Evolutionary conservation across 2,329 filamentous ascomycete genomes (phyloP).

Genomic region (Aureobasidium sp.): DNA sequence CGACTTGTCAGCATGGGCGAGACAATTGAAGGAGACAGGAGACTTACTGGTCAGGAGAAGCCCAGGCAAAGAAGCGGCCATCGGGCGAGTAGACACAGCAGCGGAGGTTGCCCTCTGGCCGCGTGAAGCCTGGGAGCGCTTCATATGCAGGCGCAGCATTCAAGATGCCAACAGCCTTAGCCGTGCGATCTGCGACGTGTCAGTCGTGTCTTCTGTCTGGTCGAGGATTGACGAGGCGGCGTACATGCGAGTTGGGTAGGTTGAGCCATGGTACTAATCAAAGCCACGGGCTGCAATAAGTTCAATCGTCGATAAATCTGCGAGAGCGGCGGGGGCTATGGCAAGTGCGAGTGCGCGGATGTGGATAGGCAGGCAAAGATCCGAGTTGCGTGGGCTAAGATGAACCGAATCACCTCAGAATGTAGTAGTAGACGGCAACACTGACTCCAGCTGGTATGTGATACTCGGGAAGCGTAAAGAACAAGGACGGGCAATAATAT

Average conservation of each 20-base stretch:
- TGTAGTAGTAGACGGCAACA: constrained; percentile 8
- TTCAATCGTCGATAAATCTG: constrained; percentile 1
- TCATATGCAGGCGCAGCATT: constrained; percentile 86
- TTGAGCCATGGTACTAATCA: constrained; percentile 76
- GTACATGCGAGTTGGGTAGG: constrained; percentile 86
- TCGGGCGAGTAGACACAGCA: constrained; percentile 94
- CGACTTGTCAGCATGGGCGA: constrained; percentile 13
- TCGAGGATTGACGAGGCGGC: constrained; percentile 21
- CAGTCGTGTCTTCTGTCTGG: not conserved
- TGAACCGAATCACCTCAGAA: constrained; percentile 11
- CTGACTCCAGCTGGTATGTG: constrained; percentile 7
- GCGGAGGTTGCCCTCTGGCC: constrained; percentile 84
- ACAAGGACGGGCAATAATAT: not conserved
- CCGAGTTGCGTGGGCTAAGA: constrained; percentile 11
- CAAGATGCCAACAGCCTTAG: constrained; percentile 90
- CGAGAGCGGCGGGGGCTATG: not conserved
- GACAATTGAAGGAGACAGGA: constrained; percentile 17
- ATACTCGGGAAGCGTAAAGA: not conserved
- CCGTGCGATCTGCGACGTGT: constrained; percentile 61
- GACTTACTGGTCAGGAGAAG: constrained; percentile 62
- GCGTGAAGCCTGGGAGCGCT: constrained; percentile 67
- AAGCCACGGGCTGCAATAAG: constrained; percentile 12
- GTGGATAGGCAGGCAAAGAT: constrained; percentile 5
- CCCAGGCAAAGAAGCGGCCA: constrained; percentile 94
- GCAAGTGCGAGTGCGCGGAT: not conserved